phyloP scores from a whole-genome alignment of 1,284 basidiomycete species.

The Papiliotrema flavescens region DNA sequence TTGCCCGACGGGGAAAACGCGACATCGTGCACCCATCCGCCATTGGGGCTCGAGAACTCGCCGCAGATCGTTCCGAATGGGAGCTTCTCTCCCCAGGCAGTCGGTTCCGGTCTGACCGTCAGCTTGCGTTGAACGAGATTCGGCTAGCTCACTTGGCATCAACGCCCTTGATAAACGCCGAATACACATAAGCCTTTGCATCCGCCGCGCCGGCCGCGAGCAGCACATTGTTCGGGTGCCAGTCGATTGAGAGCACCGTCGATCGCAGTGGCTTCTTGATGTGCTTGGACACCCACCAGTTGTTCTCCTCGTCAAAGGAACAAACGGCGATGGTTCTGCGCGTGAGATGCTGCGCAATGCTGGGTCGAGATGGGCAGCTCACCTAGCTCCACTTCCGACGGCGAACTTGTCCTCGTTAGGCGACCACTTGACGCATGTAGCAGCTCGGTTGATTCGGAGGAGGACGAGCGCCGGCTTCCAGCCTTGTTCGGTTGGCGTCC shows the following conservation, averaged over 20 bases:
- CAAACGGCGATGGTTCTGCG: conserved; percentile 84
- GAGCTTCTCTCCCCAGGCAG: conserved; percentile 94
- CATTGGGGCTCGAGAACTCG: conserved; percentile 80
- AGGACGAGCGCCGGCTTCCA: conserved; percentile 99
- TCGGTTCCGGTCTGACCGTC: conserved; percentile 67
- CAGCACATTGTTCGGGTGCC: conserved; percentile 97
- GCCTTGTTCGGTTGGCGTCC: conserved; percentile 75
- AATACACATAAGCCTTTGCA: conserved; percentile 95
- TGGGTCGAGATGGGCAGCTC: conserved; percentile 20
- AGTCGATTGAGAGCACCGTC: conserved; percentile 89
- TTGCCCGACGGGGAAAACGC: conserved; percentile 95
- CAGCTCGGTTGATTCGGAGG: conserved; percentile 90
- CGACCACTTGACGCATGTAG: conserved; percentile 93
- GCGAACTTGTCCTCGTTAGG: conserved; percentile 99
- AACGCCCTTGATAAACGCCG: conserved; percentile 98
- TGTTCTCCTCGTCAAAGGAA: conserved; percentile 92
- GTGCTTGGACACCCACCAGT: conserved; percentile 99
- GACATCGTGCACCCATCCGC: conserved; percentile 93
- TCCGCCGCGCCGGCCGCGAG: conserved; percentile 93
- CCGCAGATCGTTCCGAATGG: conserved; percentile 98
- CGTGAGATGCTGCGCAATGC: not conserved
- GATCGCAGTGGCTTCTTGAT: conserved; percentile 95
- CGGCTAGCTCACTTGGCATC: conserved; percentile 67
- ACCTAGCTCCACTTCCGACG: conserved; percentile 93
- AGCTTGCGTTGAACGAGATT: conserved; percentile 4